Conservation (phyloP, 148 eudicot species). For the Drosera capensis region DNA sequence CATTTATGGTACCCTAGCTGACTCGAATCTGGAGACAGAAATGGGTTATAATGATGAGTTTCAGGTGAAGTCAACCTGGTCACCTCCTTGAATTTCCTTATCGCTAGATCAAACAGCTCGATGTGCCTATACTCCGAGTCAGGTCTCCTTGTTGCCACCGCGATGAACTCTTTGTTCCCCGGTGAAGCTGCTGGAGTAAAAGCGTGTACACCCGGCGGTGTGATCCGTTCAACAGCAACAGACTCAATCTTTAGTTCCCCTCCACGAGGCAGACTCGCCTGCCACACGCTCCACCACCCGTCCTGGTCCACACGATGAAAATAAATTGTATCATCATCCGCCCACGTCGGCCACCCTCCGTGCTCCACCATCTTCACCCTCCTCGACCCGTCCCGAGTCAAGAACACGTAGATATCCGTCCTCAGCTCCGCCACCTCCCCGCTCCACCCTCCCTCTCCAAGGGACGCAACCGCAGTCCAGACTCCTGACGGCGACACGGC, state of each 20-base stretch:
- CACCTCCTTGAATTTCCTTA: slow-evolving; percentile 27
- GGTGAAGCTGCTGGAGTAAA: slow-evolving; percentile 71
- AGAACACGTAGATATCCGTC: slow-evolving; percentile 58
- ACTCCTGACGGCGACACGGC: slow-evolving; percentile 78
- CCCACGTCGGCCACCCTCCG: slow-evolving; percentile 97
- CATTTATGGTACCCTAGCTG: slow-evolving; percentile 76
- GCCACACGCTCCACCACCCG: slow-evolving; percentile 85
- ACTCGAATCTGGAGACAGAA: slow-evolving; percentile 39
- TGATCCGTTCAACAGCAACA: slow-evolving; percentile 50
- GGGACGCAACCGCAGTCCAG: slow-evolving; percentile 76
- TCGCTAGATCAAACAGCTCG: slow-evolving; percentile 46
- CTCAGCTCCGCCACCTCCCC: slow-evolving; percentile 68
- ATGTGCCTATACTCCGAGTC: slow-evolving; percentile 59
- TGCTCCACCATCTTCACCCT: slow-evolving; percentile 63
- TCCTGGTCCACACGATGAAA: slow-evolving; percentile 57
- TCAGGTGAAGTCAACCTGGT: slow-evolving; percentile 42
- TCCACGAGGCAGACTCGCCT: slow-evolving; percentile 22
- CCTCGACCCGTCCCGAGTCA: slow-evolving; percentile 45
- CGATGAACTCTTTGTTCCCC: slow-evolving; percentile 42
- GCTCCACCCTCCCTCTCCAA: slow-evolving; percentile 48
- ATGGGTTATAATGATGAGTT: slow-evolving; percentile 64
- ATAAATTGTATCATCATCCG: slow-evolving; percentile 45
- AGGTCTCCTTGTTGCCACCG: slow-evolving; percentile 60
- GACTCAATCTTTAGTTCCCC: slow-evolving; percentile 17
- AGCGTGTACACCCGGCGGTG: slow-evolving; percentile 83